A percentile compares a stretch with the other conserved stretches of the same genome.
These are phyloP conservation scores for Sordariomycetes sp. DNA, from an alignment of 2,329 filamentous ascomycete species.

Conservation along the genomic window DNA sequence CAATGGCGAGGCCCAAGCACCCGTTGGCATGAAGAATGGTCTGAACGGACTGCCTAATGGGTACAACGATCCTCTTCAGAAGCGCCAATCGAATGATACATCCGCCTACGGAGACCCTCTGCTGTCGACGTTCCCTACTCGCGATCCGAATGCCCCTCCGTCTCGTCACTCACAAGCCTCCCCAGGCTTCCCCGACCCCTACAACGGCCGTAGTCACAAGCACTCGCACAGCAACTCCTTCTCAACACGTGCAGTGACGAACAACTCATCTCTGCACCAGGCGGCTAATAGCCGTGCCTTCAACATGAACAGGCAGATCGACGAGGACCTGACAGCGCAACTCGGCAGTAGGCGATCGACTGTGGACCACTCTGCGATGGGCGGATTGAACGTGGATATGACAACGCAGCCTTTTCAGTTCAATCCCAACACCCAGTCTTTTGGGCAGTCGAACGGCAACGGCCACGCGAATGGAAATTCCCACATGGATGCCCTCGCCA, in stretches of 20 bases:
- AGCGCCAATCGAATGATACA: slow-evolving; percentile 23
- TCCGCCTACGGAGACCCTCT: slow-evolving; percentile 31
- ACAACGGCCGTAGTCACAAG: slow-evolving; percentile 21
- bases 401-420: slow-evolving; percentile 31
- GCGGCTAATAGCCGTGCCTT: slow-evolving; percentile 25
- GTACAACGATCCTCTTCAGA: too few relatives aligned
- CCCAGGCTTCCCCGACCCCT: slow-evolving; percentile 22
- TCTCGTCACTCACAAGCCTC: slow-evolving; percentile 44
- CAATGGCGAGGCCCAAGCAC: slow-evolving; percentile 2
- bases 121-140: slow-evolving; percentile 28
- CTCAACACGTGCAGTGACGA: not conserved
- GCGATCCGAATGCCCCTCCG: slow-evolving; percentile 45
- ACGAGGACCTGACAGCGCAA: slow-evolving; percentile 29
- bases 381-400: slow-evolving; percentile 12
- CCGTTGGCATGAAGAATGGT: slow-evolving; percentile 21
- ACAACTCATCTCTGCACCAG: slow-evolving; percentile 14
- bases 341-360: too few relatives aligned
- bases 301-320: slow-evolving; percentile 25
- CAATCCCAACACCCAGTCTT: slow-evolving; percentile 37
- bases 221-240: slow-evolving; percentile 35
- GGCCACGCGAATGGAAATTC: slow-evolving; percentile 17
- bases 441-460: slow-evolving; percentile 22
- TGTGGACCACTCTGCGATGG: too few relatives aligned
- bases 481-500: slow-evolving; percentile 18
- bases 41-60: slow-evolving; percentile 9